Evolutionary conservation across 148 eudicot species (phyloP).

Genomic region (Vaccinium corymbosum): DNA sequence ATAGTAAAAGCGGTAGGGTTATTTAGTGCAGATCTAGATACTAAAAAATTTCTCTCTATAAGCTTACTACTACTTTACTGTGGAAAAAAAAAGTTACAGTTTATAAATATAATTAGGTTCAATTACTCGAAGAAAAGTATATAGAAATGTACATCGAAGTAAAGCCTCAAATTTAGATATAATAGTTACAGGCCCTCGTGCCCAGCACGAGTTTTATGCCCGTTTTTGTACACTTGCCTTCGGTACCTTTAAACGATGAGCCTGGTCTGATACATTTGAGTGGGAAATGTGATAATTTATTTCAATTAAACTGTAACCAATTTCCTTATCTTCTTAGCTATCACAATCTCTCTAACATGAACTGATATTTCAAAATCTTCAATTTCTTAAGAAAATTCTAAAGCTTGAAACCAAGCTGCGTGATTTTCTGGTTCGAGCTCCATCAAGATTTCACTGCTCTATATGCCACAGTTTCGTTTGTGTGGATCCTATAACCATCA

Average conservation of each 20-base stretch:
- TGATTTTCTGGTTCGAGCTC: conserved; percentile 54
- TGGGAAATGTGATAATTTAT: conserved; percentile 21
- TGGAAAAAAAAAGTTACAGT: no score
- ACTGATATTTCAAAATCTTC: conserved; percentile 53
- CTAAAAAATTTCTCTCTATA: no score
- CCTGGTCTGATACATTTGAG: background rate
- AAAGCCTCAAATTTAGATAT: no score
- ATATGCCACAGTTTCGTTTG: conserved; percentile 49
- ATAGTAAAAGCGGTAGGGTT: no score
- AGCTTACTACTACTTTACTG: no score
- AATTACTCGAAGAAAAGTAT: no score
- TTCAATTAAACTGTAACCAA: conserved; percentile 53
- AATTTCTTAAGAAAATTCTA: conserved; percentile 54
- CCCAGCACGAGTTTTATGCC: no score
- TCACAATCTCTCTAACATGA: conserved; percentile 45
- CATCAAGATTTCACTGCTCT: conserved; percentile 49
- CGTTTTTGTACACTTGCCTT: no score
- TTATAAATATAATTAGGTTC: no score
- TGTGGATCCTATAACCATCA: conserved; percentile 63
- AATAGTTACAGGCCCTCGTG: no score
- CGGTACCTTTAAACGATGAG: background rate
- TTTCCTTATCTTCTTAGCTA: conserved; percentile 49
- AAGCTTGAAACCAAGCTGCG: conserved; percentile 49
- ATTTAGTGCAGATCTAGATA: no score
- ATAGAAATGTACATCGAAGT: no score